Evolutionary conservation across 2,329 filamentous ascomycete species (phyloP).

Genomic region (Aspergillus ruber): DNA sequence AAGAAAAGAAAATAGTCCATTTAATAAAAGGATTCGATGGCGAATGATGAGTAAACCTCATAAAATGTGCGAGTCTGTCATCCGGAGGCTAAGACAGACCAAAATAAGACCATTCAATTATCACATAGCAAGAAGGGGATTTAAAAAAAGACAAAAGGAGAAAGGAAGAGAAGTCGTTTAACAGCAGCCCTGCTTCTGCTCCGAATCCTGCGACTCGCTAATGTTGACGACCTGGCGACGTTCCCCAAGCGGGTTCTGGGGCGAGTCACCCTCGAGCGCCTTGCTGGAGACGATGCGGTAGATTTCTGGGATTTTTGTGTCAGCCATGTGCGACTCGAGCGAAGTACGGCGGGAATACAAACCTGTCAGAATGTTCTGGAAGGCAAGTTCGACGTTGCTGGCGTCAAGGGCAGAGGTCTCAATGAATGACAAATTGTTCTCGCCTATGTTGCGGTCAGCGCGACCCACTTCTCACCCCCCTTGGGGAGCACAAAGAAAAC

Average conservation of each 20-base stretch:
- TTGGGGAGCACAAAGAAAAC: slow-evolving; percentile 22
- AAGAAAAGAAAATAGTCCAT: neutral
- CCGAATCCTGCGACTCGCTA: slow-evolving; percentile 74
- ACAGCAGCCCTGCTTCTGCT: slow-evolving; percentile 56
- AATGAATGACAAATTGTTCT: slow-evolving; percentile 98
- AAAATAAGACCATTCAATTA: slow-evolving; percentile 31
- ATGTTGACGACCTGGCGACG: slow-evolving; percentile 76
- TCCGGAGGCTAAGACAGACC: slow-evolving; percentile 30
- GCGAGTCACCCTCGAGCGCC: slow-evolving; percentile 80
- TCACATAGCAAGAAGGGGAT: slow-evolving; percentile 26
- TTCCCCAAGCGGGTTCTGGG: slow-evolving; percentile 70
- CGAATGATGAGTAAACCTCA: neutral
- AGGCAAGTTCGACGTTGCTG: slow-evolving; percentile 97
- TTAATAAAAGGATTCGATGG: neutral
- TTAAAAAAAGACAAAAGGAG: neutral
- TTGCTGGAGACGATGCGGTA: slow-evolving; percentile 99
- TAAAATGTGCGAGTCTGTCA: slow-evolving; percentile 17
- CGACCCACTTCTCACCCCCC: neutral
- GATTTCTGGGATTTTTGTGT: slow-evolving; percentile 61
- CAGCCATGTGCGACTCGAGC: slow-evolving; percentile 1
- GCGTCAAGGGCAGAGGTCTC: slow-evolving; percentile 98
- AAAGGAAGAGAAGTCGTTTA: slow-evolving; percentile 8
- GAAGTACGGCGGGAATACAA: slow-evolving; percentile 24
- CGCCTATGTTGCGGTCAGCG: slow-evolving; percentile 54
- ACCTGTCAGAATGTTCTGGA: slow-evolving; percentile 99